Conservation (phyloP, 208 protist species). For the Crithidia bombi region DNA sequence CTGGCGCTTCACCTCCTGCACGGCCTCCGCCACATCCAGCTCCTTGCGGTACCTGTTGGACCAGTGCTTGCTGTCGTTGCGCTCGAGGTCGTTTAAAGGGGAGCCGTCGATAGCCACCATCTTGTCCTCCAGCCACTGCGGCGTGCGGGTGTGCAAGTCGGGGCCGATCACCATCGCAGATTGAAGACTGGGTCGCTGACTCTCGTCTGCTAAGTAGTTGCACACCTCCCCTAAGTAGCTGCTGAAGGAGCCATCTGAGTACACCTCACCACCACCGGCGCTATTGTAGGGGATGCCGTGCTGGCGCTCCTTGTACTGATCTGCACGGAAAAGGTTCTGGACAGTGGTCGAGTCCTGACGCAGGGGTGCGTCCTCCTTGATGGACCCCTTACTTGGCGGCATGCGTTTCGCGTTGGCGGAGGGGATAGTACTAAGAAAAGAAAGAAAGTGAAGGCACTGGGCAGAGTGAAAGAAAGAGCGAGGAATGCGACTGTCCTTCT, state of each 20-base stretch:
- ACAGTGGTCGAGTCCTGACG: not conserved
- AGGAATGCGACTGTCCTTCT: too few relatives aligned
- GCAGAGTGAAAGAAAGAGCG: too few relatives aligned
- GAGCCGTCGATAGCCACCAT: conserved; percentile 77
- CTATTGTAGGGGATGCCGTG: conserved; percentile 27
- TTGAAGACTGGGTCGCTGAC: conserved; percentile 17
- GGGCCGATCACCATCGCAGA: conserved; percentile 32
- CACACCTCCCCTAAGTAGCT: conserved; percentile 11
- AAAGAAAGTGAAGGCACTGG: too few relatives aligned
- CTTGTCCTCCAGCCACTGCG: conserved; percentile 85
- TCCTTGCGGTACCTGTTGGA: conserved; percentile 69
- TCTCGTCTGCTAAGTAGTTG: conserved; percentile 35
- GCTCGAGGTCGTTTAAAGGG: conserved; percentile 57
- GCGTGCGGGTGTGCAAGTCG: conserved; percentile 61
- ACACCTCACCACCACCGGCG: conserved; percentile 34
- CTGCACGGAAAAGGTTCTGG: not conserved
- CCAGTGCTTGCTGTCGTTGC: conserved; percentile 33
- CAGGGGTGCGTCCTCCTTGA: conserved; percentile 9
- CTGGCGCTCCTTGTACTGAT: not conserved
- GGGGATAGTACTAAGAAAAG: too few relatives aligned
- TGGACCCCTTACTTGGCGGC: conserved; percentile 16
- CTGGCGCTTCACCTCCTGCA: conserved; percentile 64
- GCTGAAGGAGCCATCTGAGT: conserved; percentile 12
- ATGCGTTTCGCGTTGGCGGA: too few relatives aligned
- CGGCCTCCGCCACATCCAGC: conserved; percentile 74